phyloP scores from a whole-genome alignment of 768 basidiomycete genomes.

The Kwoniella newhampshirensis region DNA sequence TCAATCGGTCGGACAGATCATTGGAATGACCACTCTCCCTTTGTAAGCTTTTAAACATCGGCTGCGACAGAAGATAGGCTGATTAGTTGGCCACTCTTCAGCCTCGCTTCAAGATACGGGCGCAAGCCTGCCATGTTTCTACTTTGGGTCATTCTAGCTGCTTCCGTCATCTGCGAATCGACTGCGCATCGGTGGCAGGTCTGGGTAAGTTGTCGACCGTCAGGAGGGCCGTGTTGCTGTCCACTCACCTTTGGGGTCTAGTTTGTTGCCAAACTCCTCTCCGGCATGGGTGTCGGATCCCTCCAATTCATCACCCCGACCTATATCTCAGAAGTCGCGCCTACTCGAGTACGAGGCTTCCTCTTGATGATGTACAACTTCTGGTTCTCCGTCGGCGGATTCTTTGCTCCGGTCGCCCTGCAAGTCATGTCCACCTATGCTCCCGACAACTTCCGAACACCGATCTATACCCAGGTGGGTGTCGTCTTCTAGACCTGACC shows the following conservation, averaged over 20 bases:
- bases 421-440: slow-evolving; percentile 17
- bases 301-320: slow-evolving; percentile 21
- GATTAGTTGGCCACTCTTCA: slow-evolving; percentile 1
- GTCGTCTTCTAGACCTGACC: too few relatives aligned
- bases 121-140: slow-evolving; percentile 27
- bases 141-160: slow-evolving; percentile 22
- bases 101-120: slow-evolving; percentile 21
- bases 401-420: slow-evolving; percentile 20
- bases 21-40: slow-evolving; percentile 28
- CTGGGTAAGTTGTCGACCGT: slow-evolving; percentile 12
- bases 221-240: neutral
- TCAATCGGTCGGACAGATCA: slow-evolving; percentile 32
- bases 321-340: slow-evolving; percentile 26
- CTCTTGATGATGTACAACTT: slow-evolving; percentile 21
- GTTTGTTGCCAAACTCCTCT: slow-evolving; percentile 21
- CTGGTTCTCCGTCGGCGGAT: slow-evolving; percentile 17
- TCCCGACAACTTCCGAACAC: slow-evolving; percentile 16
- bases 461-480: slow-evolving; percentile 25
- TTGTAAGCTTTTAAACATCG: slow-evolving; percentile 19
- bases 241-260: neutral
- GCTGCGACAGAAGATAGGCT: neutral
- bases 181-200: slow-evolving; percentile 25
- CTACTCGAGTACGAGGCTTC: slow-evolving; percentile 22
- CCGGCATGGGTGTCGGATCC: slow-evolving; percentile 22
- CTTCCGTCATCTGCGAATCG: slow-evolving; percentile 24